Evolutionary conservation across 106 monocot species (phyloP).

Genomic region (Dioscorea dumetorum): DNA sequence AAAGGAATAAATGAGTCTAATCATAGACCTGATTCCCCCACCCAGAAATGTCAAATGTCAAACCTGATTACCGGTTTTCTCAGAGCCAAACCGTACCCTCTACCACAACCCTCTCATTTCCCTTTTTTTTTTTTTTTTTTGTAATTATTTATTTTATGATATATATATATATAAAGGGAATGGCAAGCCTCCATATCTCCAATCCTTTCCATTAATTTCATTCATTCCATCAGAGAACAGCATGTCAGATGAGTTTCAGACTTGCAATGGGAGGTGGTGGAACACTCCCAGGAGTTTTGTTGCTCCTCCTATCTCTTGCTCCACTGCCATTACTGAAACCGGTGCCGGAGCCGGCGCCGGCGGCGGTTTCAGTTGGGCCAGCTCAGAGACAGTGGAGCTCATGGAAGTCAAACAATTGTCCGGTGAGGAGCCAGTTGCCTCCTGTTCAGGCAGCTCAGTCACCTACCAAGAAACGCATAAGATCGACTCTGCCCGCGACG

Average conservation of each 20-base stretch:
- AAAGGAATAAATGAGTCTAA: not conserved
- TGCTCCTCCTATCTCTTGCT: slow-evolving; percentile 16
- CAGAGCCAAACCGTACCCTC: not conserved
- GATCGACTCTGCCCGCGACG: not conserved
- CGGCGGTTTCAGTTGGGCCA: slow-evolving; percentile 3
- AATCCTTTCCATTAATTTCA: not conserved
- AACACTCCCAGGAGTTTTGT: slow-evolving; percentile 7
- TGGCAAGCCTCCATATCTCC: not conserved
- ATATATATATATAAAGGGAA: not conserved
- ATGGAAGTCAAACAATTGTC: slow-evolving; percentile 6
- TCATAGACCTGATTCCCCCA: not conserved
- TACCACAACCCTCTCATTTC: no score
- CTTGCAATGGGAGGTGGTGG: slow-evolving; percentile 29
- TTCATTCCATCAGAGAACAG: not conserved
- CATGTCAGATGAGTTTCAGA: slow-evolving; percentile 34
- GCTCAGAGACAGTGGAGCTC: not conserved
- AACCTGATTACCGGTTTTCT: not conserved
- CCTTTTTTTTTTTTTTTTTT: no score
- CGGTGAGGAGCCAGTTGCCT: slow-evolving; percentile 12
- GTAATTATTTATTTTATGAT: no score
- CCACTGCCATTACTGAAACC: slow-evolving; percentile 5
- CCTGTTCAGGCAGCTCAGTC: slow-evolving; percentile 16
- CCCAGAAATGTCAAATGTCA: not conserved
- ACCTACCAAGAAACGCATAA: slow-evolving; percentile 4
- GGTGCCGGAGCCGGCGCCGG: slow-evolving; percentile 1